phyloP scores from a whole-genome alignment of 1,284 basidiomycete species.

The Puccinia polysora region DNA sequence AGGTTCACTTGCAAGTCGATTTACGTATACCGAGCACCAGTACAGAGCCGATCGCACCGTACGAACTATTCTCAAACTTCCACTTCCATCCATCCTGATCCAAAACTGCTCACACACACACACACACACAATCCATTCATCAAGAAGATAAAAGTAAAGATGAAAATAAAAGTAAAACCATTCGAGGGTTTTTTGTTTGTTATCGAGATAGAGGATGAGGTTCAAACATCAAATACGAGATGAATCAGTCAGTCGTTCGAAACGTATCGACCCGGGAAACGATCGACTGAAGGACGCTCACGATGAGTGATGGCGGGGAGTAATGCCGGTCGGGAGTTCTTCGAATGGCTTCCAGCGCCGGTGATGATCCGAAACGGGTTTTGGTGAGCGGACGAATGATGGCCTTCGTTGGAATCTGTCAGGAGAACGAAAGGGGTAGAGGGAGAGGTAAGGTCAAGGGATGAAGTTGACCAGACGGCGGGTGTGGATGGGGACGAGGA shows the following conservation, averaged over 20 bases:
- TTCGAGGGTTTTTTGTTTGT: neutral
- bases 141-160: neutral
- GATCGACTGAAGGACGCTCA: too few species aligned
- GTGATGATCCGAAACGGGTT: conserved; percentile 51
- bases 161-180: neutral
- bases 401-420: neutral
- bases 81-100: conserved; percentile 12
- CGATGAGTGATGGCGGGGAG: conserved; percentile 50
- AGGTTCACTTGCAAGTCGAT: too few species aligned
- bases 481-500: neutral
- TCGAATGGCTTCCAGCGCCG: conserved; percentile 51
- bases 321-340: conserved; percentile 50
- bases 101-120: neutral
- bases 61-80: neutral
- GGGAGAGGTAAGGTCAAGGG: neutral
- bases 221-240: too few species aligned
- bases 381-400: neutral
- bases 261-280: too few species aligned
- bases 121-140: too few species aligned
- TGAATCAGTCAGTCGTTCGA: too few species aligned
- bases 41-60: neutral
- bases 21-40: neutral
- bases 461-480: neutral
- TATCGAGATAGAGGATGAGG: too few species aligned
- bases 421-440: neutral